Evolutionary conservation across 225 moss, liverwort and hornwort genomes (phyloP), one percentile per base, ranked within the genome.

Genomic region (Takakia lepidozioides): DNA sequence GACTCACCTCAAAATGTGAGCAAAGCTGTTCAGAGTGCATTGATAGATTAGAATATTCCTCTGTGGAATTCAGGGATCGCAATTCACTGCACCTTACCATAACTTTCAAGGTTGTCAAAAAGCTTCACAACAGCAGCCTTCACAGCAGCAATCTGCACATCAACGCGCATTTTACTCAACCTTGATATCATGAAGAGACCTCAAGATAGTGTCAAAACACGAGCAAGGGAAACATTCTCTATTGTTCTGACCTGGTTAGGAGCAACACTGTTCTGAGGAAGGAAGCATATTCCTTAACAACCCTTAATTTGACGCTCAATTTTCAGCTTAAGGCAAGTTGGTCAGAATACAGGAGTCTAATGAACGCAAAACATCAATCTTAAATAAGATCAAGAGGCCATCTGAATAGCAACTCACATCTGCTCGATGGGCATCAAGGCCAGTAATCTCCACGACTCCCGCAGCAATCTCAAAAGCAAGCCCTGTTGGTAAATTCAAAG

Each of bases 391-490:
- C 2, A 27, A 4, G 25, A 39, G 21, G n/a, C 10, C 45, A 58
- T 1, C 21, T 24, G 21, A 29, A 20, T 16, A 26, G 2, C 47
- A 24, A 42, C 56, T 15, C 11, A 70, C 71, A 53, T 64, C 63
- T 46, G 49, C 26, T 46, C 59, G 57, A 27, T 47, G 40, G 1
- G 17, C 1, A 19, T 74, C 68, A 8, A 59, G 28, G 2, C 74
- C 74, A 9, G 50, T 55, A 28, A 74, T 68, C 55, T 74, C 74
- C 7, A 74, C 52, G 1, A 68, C 59, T 19, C 62, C 68, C 10
- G 74, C 74, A 23, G 68, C 58, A 25, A 64, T 48, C 20, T 60
- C 68, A 27, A 68, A 68, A 5, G 74, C 74, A 29, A 42, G 41
- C 46, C 73, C 72, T 71, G 59, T 23, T n/a, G 2, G 44, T 7